These are phyloP conservation scores for Hevea brasiliensis DNA, from an alignment of 345 rosid genomes.

Conservation along the genomic window DNA sequence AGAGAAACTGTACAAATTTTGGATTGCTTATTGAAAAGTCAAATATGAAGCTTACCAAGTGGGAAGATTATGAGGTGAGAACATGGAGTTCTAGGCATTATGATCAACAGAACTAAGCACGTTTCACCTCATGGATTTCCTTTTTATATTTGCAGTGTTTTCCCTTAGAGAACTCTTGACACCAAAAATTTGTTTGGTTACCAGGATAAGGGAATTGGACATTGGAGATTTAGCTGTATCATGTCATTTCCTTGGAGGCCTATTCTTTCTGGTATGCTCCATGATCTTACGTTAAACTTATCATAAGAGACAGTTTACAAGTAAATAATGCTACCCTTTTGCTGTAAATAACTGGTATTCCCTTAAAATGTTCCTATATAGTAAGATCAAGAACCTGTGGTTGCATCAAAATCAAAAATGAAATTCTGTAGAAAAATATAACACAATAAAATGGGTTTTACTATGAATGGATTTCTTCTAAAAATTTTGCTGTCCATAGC, in stretches of 20 bases:
- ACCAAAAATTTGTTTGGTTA: neutral
- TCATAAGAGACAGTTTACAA: neutral
- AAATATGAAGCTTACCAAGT: conserved; percentile 80
- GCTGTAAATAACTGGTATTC: neutral
- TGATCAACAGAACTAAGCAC: neutral
- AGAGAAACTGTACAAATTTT: conserved; percentile 85
- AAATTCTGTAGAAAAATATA: too few relatives aligned
- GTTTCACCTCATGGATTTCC: neutral
- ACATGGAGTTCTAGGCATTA: too few relatives aligned
- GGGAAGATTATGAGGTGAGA: conserved; percentile 83
- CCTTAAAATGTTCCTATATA: neutral
- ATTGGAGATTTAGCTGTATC: conserved; percentile 86
- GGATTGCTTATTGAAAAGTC: conserved; percentile 78
- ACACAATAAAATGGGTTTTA: neutral
- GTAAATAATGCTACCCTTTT: neutral
- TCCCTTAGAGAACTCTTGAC: neutral
- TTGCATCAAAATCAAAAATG: too few relatives aligned
- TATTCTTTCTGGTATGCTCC: conserved; percentile 72
- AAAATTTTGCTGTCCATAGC: too few relatives aligned
- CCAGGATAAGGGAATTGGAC: conserved; percentile 91
- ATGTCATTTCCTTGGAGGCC: conserved; percentile 98
- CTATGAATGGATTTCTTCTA: neutral
- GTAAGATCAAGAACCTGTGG: neutral
- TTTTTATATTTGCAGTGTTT: neutral
- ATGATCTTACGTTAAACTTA: neutral